phyloP scores from a whole-genome alignment of 306 rosid species.

The Pyrus bretschneideri region DNA sequence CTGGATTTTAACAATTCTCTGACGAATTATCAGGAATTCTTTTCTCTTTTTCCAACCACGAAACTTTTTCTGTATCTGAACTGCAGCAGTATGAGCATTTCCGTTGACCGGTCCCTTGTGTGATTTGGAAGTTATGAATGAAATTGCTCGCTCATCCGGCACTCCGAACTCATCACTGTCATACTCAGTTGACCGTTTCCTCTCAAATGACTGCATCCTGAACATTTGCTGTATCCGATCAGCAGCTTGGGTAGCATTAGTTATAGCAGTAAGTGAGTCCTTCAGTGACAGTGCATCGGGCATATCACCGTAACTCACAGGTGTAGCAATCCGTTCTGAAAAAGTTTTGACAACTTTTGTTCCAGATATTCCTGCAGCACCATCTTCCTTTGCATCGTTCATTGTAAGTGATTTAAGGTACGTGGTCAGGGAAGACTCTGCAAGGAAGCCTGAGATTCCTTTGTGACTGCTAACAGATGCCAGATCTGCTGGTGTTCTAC shows the following conservation, averaged over 20 bases:
- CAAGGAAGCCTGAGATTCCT: constrained; percentile 84
- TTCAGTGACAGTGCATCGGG: constrained; percentile 58
- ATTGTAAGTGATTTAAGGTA: constrained; percentile 43
- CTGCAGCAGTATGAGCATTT: constrained; percentile 53
- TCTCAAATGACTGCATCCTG: constrained; percentile 78
- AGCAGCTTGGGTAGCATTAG: constrained; percentile 86
- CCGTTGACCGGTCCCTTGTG: constrained; percentile 46
- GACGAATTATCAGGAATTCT: constrained; percentile 76
- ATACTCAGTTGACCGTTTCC: constrained; percentile 40
- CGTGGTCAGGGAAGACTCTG: constrained; percentile 56
- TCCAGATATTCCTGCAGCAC: constrained; percentile 33
- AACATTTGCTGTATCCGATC: constrained; percentile 66
- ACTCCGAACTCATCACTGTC: constrained; percentile 43
- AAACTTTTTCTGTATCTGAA: constrained; percentile 74
- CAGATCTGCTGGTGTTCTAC: constrained; percentile 68
- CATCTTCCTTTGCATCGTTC: constrained; percentile 44
- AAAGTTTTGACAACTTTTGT: constrained; percentile 48
- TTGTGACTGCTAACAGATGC: constrained; percentile 75
- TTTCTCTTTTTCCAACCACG: constrained; percentile 92
- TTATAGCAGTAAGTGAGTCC: constrained; percentile 80
- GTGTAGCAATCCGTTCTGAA: constrained; percentile 64
- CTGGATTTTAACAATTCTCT: constrained; percentile 91
- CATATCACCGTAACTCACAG: constrained; percentile 37
- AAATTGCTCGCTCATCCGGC: constrained; percentile 47
- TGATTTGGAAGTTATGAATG: constrained; percentile 42